A percentile compares a stretch with the other conserved stretches of the same genome.
These are phyloP conservation scores for Candida taoyuanica DNA, from an alignment of 805 yeast genomes.

Conservation along the genomic window DNA sequence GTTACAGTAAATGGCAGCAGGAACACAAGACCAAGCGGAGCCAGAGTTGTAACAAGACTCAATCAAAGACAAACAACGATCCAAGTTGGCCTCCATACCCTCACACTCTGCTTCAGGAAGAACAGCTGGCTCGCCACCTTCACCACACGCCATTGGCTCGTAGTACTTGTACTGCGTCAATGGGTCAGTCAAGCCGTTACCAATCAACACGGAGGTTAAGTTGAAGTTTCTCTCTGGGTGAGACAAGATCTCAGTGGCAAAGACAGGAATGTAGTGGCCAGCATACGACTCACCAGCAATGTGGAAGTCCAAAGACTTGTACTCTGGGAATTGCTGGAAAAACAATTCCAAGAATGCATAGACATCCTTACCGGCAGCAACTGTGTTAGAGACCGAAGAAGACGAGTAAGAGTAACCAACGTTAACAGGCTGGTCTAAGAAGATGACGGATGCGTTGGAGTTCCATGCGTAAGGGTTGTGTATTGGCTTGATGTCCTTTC, in stretches of 20 bases:
- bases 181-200: constrained; percentile 89
- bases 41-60: constrained; percentile 72
- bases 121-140: constrained; percentile 79
- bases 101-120: constrained; percentile 77
- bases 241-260: constrained; percentile 73
- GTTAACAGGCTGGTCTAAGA: constrained; percentile 85
- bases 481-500: constrained; percentile 54
- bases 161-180: constrained; percentile 72
- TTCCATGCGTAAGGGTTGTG: constrained; percentile 82
- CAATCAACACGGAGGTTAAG: constrained; percentile 75
- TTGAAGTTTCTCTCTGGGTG: constrained; percentile 59
- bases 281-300: constrained; percentile 94
- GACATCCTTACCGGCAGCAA: constrained; percentile 80
- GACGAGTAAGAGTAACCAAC: constrained; percentile 75
- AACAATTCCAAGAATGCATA: constrained; percentile 75
- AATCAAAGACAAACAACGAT: constrained; percentile 74
- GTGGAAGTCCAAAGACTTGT: constrained; percentile 59
- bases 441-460: constrained; percentile 76
- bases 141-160: constrained; percentile 94
- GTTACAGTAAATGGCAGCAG: constrained; percentile 88
- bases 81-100: constrained; percentile 59
- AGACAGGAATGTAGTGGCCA: constrained; percentile 90
- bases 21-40: constrained; percentile 81
- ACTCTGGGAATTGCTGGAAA: constrained; percentile 66
- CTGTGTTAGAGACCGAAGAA: constrained; percentile 61